Percentiles rank a stretch among this genome's conserved stretches.
These are phyloP conservation scores for Lactarius sp. DNA, from an alignment of 768 basidiomycete genomes.

Conservation along the genomic window DNA sequence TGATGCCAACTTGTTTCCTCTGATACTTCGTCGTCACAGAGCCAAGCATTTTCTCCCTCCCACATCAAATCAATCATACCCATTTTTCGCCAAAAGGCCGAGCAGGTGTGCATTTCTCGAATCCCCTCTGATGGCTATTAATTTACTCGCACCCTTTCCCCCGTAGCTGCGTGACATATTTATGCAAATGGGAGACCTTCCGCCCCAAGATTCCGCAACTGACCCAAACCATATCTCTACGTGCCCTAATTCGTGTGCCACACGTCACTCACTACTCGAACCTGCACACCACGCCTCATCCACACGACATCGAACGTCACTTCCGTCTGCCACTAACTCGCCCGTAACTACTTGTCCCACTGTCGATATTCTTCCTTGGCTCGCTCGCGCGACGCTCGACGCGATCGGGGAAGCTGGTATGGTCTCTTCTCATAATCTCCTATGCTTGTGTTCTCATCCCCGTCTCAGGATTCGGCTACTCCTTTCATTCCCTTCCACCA, in stretches of 20 bases:
- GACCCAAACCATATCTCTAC: neutral
- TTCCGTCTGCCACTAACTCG: conserved; percentile 16
- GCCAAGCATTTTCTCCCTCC: conserved; percentile 47
- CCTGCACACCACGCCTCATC: conserved; percentile 8
- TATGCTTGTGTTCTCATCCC: neutral
- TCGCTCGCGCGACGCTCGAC: conserved; percentile 67
- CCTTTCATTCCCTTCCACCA: conserved; percentile 48
- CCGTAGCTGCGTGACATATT: conserved; percentile 46
- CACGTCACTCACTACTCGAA: conserved; percentile 16
- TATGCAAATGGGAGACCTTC: conserved; percentile 28
- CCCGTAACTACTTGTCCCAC: conserved; percentile 22
- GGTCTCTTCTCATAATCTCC: conserved; percentile 3
- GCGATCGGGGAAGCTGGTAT: conserved; percentile 69
- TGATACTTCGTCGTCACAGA: conserved; percentile 31
- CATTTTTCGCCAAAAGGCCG: conserved; percentile 56
- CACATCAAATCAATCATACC: conserved; percentile 49
- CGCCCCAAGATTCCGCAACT: neutral
- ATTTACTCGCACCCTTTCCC: neutral
- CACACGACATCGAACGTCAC: conserved; percentile 5
- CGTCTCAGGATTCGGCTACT: conserved; percentile 48
- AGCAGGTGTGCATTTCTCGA: conserved; percentile 35
- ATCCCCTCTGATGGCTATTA: neutral
- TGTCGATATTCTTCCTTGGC: conserved; percentile 60
- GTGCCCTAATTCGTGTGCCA: conserved; percentile 7
- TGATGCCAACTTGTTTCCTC: conserved; percentile 20